These are phyloP conservation scores for Tolypocladium pustulatum DNA, from an alignment of 2,329 filamentous ascomycete genomes.

Conservation along the genomic window DNA sequence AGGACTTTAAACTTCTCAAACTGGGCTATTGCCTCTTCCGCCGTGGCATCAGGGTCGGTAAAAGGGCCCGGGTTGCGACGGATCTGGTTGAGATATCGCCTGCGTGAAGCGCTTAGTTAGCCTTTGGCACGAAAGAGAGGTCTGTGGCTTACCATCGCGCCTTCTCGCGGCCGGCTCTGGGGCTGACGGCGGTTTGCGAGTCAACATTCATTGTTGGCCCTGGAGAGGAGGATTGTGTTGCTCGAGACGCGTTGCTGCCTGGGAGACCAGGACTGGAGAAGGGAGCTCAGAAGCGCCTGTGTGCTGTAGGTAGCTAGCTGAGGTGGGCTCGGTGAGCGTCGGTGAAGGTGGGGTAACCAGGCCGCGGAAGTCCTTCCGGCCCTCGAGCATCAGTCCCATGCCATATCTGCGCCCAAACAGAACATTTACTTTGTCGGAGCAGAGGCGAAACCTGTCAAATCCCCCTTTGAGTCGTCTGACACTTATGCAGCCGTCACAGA, in stretches of 20 bases:
- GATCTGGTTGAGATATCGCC: constrained; percentile 77
- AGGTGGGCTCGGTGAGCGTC: constrained; percentile 16
- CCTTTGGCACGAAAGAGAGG: neutral
- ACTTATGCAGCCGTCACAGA: neutral
- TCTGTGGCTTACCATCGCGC: constrained; percentile 22
- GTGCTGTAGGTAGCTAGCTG: neutral
- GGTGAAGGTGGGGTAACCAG: constrained; percentile 21
- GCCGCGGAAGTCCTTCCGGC: neutral
- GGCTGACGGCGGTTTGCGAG: constrained; percentile 5
- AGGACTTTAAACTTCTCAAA: constrained; percentile 67
- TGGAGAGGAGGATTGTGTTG: neutral
- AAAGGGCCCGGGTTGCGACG: constrained; percentile 70
- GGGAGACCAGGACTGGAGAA: neutral
- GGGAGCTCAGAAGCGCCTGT: neutral
- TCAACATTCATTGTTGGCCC: constrained; percentile 14
- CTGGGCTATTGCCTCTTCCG: constrained; percentile 40
- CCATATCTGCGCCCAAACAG: neutral
- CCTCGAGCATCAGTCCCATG: neutral
- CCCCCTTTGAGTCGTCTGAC: neutral
- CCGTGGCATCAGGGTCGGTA: constrained; percentile 52
- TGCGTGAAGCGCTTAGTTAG: constrained; percentile 22
- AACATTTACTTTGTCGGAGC: neutral
- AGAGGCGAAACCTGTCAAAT: neutral
- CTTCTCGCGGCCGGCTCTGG: constrained; percentile 12
- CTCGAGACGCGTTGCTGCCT: neutral